Base-by-base conservation (phyloP, 495 filamentous ascomycete genomes). In the Podospora anserina region DNA sequence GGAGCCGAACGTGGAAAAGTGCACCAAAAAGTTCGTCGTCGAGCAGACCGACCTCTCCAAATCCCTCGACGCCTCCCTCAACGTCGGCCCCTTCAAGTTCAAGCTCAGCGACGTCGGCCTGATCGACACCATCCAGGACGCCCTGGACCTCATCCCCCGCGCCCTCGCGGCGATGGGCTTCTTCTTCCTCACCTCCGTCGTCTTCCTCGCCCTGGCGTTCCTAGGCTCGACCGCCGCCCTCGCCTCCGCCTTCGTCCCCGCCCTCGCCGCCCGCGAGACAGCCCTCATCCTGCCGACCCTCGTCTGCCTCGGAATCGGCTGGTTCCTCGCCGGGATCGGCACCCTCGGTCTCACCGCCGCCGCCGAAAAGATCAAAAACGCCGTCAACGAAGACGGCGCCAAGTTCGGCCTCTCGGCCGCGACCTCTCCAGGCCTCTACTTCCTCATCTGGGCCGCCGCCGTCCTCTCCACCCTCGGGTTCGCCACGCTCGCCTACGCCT, bases 391-490 rank as follows among this genome's bases (percentile, higher is more conserved):
- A 16, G 64, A 69, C 39, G 81, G 77, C 59, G 59, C 66, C 54
- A 76, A 76, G 72, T 75, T 80, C 53, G 76, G 78, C 70, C 71
- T 75, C 26, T 78, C 91, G 23, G 85, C 90, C 4, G 88, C 87
- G 60, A 84, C 85, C n/a, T 85, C 90, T 44, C 81, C 88, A n/a
- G 91, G 83, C 0, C 84, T 87, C 19, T 80, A 90, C 71, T 87
- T 69, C 27, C 65, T 68, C 16, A 26, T 71, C 23, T 69, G 73
- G 72, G 66, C 53, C 53, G n/a, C 23, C 18, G 20, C 64, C 19
- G 20, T 70, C 2, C 55, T 73, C 19, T 18, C 66, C 5, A 65
- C 39, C 1, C 1, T 63, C 11, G 64, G 64, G 44, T 26, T 72
- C 3, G 70, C 39, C 2, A 39, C 61, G 39, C 11, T 67, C 3